Evolutionary conservation across 495 filamentous ascomycete genomes (phyloP).

Genomic region (Penicillium cinerascens): DNA sequence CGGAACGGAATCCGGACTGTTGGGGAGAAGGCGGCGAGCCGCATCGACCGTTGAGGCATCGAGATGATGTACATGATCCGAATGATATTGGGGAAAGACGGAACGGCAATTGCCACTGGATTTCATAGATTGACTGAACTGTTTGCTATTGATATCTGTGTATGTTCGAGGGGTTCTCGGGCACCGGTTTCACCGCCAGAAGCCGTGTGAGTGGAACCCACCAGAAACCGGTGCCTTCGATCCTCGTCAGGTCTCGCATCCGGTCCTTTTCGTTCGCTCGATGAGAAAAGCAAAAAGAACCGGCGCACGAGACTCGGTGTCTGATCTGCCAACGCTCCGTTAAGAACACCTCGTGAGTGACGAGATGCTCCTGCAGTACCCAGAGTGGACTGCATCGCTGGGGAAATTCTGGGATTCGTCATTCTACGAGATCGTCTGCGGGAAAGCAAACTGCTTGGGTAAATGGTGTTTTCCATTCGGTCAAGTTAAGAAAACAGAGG

Average conservation of each 20-base stretch:
- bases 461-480: slow-evolving; percentile 10
- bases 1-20: slow-evolving; percentile 1
- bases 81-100: not conserved
- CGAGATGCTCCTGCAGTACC: slow-evolving; percentile 62
- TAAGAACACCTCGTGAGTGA: slow-evolving; percentile 54
- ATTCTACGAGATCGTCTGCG: slow-evolving; percentile 8
- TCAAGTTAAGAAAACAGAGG: slow-evolving; percentile 18
- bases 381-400: slow-evolving; percentile 67
- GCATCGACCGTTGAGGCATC: not conserved
- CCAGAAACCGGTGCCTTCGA: slow-evolving; percentile 63
- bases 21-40: not conserved
- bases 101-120: not conserved
- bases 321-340: slow-evolving; percentile 76
- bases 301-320: slow-evolving; percentile 12
- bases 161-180: slow-evolving; percentile 71
- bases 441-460: slow-evolving; percentile 7
- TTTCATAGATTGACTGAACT: slow-evolving; percentile 1
- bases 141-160: slow-evolving; percentile 16
- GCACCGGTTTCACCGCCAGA: slow-evolving; percentile 60
- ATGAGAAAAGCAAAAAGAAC: slow-evolving; percentile 2
- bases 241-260: slow-evolving; percentile 41
- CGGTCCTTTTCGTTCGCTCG: not conserved
- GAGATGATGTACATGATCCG: not conserved
- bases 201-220: slow-evolving; percentile 31
- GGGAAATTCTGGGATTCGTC: slow-evolving; percentile 13